These are phyloP conservation scores for Cladophialophora yegresii DNA, from an alignment of 2,329 filamentous ascomycete species.

Conservation along the genomic window DNA sequence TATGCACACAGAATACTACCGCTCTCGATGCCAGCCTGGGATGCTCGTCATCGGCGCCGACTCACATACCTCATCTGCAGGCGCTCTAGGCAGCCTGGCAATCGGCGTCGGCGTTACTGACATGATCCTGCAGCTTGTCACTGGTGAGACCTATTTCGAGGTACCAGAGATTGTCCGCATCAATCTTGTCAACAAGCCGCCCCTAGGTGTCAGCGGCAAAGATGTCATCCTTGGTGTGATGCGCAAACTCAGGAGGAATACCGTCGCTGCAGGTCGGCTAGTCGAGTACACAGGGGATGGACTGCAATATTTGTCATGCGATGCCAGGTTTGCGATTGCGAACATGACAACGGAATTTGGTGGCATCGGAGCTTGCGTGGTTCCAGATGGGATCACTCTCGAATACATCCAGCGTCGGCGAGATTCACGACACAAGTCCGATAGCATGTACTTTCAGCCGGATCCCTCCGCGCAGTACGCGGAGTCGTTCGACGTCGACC, in stretches of 20 bases:
- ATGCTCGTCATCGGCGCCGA: constrained; percentile 50
- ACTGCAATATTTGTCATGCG: constrained; percentile 44
- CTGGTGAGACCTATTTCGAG: constrained; percentile 52
- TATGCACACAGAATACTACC: constrained; percentile 52
- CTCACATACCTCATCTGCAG: constrained; percentile 52
- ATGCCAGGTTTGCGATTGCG: constrained; percentile 52
- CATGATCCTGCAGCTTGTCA: constrained; percentile 50
- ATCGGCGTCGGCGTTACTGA: constrained; percentile 52
- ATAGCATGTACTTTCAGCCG: constrained; percentile 44
- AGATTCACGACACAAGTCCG: constrained; percentile 40
- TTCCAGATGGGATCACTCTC: constrained; percentile 44
- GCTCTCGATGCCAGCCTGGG: constrained; percentile 50
- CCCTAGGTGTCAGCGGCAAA: constrained; percentile 48
- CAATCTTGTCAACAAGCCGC: constrained; percentile 43
- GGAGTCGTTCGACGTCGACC: constrained; percentile 44
- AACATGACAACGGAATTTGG: constrained; percentile 48
- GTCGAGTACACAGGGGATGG: constrained; percentile 52
- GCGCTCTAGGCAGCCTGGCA: constrained; percentile 46
- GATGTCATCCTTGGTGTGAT: constrained; percentile 53
- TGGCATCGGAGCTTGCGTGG: constrained; percentile 16
- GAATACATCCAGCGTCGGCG: constrained; percentile 43
- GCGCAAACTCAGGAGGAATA: constrained; percentile 50
- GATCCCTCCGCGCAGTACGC: constrained; percentile 47
- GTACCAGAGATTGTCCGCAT: constrained; percentile 50
- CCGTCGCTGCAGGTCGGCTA: constrained; percentile 48